A percentile compares a stretch with the other conserved stretches of the same genome.
Evolutionary conservation across 192 early-diverging fungal genomes (phyloP).

Genomic region (Podochytrium sp.): DNA sequence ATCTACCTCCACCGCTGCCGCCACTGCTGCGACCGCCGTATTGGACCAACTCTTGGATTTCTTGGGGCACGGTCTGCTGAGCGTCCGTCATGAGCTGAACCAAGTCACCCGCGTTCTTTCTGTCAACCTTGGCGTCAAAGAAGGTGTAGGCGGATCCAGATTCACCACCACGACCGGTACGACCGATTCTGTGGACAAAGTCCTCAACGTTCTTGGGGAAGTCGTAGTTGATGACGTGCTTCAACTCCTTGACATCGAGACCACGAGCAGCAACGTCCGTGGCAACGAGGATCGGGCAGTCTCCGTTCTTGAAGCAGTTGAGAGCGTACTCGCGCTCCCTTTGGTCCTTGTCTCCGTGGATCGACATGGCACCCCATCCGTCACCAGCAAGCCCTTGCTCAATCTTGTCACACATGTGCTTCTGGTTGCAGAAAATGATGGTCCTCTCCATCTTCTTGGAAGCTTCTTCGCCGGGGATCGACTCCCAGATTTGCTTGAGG

Average conservation of each 20-base stretch:
- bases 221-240: slow-evolving; percentile 84
- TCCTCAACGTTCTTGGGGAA: slow-evolving; percentile 88
- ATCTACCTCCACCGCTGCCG: slow-evolving; percentile 34
- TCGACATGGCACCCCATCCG: slow-evolving; percentile 72
- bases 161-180: slow-evolving; percentile 49
- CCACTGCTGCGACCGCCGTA: slow-evolving; percentile 62
- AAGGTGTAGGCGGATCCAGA: slow-evolving; percentile 51
- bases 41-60: slow-evolving; percentile 60
- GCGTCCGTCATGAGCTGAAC: slow-evolving; percentile 86
- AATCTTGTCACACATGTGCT: slow-evolving; percentile 57
- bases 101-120: slow-evolving; percentile 65
- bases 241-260: slow-evolving; percentile 57
- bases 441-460: slow-evolving; percentile 44
- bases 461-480: slow-evolving; percentile 43
- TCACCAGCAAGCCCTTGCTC: slow-evolving; percentile 71
- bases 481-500: slow-evolving; percentile 44
- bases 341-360: slow-evolving; percentile 92
- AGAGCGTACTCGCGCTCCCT: slow-evolving; percentile 77
- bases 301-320: slow-evolving; percentile 78
- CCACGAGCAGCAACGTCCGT: slow-evolving; percentile 95
- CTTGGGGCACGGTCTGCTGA: slow-evolving; percentile 85
- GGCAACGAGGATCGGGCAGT: slow-evolving; percentile 82
- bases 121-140: slow-evolving; percentile 45
- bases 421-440: slow-evolving; percentile 53
- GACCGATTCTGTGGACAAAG: slow-evolving; percentile 79